These are phyloP conservation scores for Phytophthora sansomeana DNA, from an alignment of 352 stramenopile species.

Conservation along the genomic window DNA sequence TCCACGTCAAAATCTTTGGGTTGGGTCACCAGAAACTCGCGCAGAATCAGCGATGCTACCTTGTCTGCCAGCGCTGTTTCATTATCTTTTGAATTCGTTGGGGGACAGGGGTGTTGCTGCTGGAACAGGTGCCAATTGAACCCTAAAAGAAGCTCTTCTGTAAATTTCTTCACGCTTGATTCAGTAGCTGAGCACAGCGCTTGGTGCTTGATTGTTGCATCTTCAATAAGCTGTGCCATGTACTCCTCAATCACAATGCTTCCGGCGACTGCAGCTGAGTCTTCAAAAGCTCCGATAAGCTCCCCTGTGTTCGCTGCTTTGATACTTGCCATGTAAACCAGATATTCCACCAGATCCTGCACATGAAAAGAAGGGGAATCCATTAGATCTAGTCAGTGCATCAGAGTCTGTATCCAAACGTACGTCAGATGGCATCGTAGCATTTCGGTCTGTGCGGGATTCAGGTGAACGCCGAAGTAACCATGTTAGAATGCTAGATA, in stretches of 20 bases:
- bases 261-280: slow-evolving; percentile 70
- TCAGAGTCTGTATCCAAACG: slow-evolving; percentile 9
- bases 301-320: slow-evolving; percentile 68
- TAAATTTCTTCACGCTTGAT: slow-evolving; percentile 50
- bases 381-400: not conserved
- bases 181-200: slow-evolving; percentile 35
- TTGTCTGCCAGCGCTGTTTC: slow-evolving; percentile 23
- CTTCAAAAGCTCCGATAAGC: slow-evolving; percentile 82
- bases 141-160: slow-evolving; percentile 51
- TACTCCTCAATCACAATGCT: slow-evolving; percentile 87
- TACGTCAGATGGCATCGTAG: slow-evolving; percentile 62
- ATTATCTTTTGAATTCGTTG: slow-evolving; percentile 13
- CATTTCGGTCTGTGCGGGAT: slow-evolving; percentile 47
- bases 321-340: slow-evolving; percentile 71
- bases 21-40: slow-evolving; percentile 39
- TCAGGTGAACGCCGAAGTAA: not conserved
- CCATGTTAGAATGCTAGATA: not conserved
- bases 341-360: slow-evolving; percentile 76
- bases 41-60: slow-evolving; percentile 30
- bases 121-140: slow-evolving; percentile 62
- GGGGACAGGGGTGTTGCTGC: slow-evolving; percentile 15
- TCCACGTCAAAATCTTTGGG: slow-evolving; percentile 25
- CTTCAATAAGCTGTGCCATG: slow-evolving; percentile 63
- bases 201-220: slow-evolving; percentile 31
- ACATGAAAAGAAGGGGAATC: slow-evolving; percentile 12